Percentiles rank a stretch among this genome's conserved stretches.
These are phyloP conservation scores for Neurospora sp. DNA, from an alignment of 495 filamentous ascomycete species.

Conservation along the genomic window DNA sequence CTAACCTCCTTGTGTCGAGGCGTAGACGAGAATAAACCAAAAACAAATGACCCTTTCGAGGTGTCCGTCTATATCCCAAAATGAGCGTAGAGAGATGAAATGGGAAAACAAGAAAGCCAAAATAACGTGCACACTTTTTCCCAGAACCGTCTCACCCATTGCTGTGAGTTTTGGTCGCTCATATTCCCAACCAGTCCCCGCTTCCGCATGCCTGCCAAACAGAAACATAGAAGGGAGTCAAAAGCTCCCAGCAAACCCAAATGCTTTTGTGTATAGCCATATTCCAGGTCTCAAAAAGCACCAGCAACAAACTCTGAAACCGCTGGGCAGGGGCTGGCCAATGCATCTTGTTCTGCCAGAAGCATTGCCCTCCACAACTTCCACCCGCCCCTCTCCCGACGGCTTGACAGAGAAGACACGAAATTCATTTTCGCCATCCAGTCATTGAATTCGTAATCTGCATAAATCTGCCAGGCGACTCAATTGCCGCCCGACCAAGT, in stretches of 20 bases:
- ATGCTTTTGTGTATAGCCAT: neutral
- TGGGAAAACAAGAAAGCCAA: neutral
- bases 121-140: neutral
- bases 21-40: neutral
- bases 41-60: neutral
- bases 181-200: neutral
- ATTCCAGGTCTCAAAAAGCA: neutral
- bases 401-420: constrained; percentile 9
- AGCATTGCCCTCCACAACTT: constrained; percentile 3
- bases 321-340: neutral
- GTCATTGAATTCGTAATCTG: constrained; percentile 15
- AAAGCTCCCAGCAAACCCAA: neutral
- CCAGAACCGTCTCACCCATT: neutral
- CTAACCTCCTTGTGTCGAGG: neutral
- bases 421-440: constrained; percentile 13
- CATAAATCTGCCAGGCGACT: neutral
- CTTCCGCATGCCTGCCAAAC: constrained; percentile 1
- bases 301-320: neutral
- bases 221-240: neutral
- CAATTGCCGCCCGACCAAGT: neutral
- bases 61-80: neutral
- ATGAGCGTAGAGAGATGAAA: neutral
- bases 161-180: neutral
- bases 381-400: constrained; percentile 5
- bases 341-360: constrained; percentile 3